A percentile compares a stretch with the other conserved stretches of the same genome.
phyloP scores from a whole-genome alignment of 176 grass and related monocot species.

The Carex kokanica region DNA sequence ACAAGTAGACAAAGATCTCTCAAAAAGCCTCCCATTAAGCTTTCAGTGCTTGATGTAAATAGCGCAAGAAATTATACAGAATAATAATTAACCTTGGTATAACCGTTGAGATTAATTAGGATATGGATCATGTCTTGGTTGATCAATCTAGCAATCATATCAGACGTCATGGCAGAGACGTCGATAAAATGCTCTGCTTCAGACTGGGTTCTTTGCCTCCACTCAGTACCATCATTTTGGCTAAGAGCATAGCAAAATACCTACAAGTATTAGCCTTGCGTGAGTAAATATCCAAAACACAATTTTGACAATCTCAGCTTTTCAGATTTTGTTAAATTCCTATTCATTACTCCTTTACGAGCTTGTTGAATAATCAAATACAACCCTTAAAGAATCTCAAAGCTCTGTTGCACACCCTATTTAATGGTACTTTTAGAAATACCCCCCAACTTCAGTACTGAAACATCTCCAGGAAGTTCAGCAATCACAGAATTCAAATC shows the following conservation, averaged over 20 bases:
- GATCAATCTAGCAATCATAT: constrained; percentile 69
- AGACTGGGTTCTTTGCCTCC: constrained; percentile 83
- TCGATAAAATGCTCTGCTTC: constrained; percentile 81
- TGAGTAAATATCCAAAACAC: constrained; percentile 1
- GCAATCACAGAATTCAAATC: background rate
- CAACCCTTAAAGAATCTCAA: background rate
- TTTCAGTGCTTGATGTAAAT: background rate
- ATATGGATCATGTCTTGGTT: constrained; percentile 87
- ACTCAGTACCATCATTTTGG: constrained; percentile 86
- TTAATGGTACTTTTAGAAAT: background rate
- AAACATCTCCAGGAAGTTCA: background rate
- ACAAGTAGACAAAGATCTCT: background rate
- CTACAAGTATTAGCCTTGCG: constrained; percentile 21
- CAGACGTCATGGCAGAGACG: constrained; percentile 77
- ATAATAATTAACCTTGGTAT: constrained; percentile 64
- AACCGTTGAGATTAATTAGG: constrained; percentile 89
- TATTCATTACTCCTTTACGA: background rate
- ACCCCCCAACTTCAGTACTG: background rate
- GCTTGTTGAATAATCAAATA: background rate
- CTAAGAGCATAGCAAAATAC: constrained; percentile 92
- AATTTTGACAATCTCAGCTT: background rate
- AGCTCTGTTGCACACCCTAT: background rate
- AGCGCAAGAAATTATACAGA: background rate
- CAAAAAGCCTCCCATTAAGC: background rate
- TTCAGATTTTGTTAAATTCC: background rate